Percentiles rank a stretch among this genome's conserved stretches.
Conservation (phyloP, 345 rosid species). For the Carallia pectinifolia region DNA sequence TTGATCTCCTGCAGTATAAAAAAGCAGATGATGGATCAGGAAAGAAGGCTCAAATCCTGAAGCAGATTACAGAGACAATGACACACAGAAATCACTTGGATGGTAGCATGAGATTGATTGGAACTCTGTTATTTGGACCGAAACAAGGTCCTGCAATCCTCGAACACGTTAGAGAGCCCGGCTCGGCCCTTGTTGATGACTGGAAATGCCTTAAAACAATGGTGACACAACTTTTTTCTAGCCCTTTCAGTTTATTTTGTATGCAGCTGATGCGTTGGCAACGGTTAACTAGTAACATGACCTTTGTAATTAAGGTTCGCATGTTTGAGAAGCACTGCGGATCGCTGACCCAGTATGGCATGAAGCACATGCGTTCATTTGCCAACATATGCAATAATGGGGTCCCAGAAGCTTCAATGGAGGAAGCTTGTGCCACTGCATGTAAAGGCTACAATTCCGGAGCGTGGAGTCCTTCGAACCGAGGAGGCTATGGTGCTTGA, state of each 20-base stretch:
- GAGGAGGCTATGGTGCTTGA: slow-evolving; percentile 72
- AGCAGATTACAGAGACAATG: slow-evolving; percentile 45
- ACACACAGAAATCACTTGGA: slow-evolving; percentile 66
- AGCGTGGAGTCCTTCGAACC: slow-evolving; percentile 40
- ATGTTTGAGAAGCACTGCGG: slow-evolving; percentile 73
- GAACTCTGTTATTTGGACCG: slow-evolving; percentile 62
- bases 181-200: slow-evolving; percentile 67
- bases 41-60: slow-evolving; percentile 47
- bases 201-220: slow-evolving; percentile 80
- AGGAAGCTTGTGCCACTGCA: slow-evolving; percentile 55
- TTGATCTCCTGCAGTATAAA: slow-evolving; percentile 40
- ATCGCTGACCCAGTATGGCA: slow-evolving; percentile 84
- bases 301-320: slow-evolving; percentile 49
- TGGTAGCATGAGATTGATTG: slow-evolving; percentile 62
- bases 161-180: slow-evolving; percentile 41
- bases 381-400: slow-evolving; percentile 81
- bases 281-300: background rate
- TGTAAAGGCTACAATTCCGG: slow-evolving; percentile 44
- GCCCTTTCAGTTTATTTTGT: background rate
- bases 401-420: slow-evolving; percentile 46
- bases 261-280: no score
- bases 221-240: slow-evolving; percentile 33
- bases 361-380: slow-evolving; percentile 93
- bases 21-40: slow-evolving; percentile 41
- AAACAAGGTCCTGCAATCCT: slow-evolving; percentile 35